Evolutionary conservation across 805 yeast genomes (phyloP).

Genomic region (Candida tibetensis): DNA sequence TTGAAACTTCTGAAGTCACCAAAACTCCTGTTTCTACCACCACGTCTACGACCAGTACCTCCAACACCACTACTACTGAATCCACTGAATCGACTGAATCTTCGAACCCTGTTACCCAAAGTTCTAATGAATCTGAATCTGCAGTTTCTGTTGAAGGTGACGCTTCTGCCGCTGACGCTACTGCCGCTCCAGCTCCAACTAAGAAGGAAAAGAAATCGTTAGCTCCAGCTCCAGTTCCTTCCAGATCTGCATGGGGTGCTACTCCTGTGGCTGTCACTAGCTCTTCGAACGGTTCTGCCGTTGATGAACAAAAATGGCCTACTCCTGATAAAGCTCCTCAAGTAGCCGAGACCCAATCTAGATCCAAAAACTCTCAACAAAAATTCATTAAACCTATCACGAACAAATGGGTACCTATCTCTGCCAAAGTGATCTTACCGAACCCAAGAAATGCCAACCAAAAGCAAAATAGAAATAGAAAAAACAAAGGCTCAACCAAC

Average conservation of each 20-base stretch:
- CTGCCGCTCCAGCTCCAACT: constrained; percentile 8
- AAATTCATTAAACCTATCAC: constrained; percentile 42
- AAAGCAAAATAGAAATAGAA: constrained; percentile 24
- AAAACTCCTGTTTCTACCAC: constrained; percentile 5
- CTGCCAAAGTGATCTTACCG: constrained; percentile 41
- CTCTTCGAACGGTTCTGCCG: constrained; percentile 14
- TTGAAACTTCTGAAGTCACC: constrained; percentile 5
- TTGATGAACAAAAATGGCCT: constrained; percentile 45
- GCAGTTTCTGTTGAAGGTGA: constrained; percentile 9
- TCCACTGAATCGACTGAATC: not conserved
- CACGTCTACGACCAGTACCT: constrained; percentile 6
- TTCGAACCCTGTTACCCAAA: constrained; percentile 2
- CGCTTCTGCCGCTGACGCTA: constrained; percentile 6
- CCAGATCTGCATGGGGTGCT: constrained; percentile 42
- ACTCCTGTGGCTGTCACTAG: constrained; percentile 14
- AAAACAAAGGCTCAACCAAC: constrained; percentile 24
- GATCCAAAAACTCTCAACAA: constrained; percentile 17
- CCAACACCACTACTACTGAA: constrained; percentile 7
- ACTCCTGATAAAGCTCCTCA: constrained; percentile 32
- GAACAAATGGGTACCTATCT: constrained; percentile 45
- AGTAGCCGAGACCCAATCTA: constrained; percentile 13
- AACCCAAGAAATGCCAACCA: constrained; percentile 27
- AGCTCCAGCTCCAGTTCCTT: constrained; percentile 47
- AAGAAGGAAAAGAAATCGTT: constrained; percentile 31
- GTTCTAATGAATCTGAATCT: constrained; percentile 4